Percentiles rank a stretch among this genome's conserved stretches.
Evolutionary conservation across 768 basidiomycete genomes (phyloP).

Genomic region (Pleurotus citrinopileatus): DNA sequence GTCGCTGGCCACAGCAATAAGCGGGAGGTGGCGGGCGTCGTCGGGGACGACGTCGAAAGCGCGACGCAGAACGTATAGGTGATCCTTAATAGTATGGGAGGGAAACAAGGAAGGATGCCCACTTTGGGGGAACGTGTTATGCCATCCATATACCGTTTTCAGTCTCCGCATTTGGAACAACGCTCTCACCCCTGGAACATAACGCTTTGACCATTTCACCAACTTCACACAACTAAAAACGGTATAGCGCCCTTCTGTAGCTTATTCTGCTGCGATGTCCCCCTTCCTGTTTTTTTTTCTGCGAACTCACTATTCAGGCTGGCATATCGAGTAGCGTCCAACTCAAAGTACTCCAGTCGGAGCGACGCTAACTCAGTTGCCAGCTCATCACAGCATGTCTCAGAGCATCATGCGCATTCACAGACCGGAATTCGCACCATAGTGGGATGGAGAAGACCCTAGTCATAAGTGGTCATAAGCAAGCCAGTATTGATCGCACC

Average conservation of each 20-base stretch:
- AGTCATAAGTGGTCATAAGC: background rate
- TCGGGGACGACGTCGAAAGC: background rate
- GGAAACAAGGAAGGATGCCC: conserved; percentile 11
- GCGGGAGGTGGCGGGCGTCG: conserved; percentile 4
- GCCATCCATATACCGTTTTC: conserved; percentile 2
- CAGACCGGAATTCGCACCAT: conserved; percentile 1
- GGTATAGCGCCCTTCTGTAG: background rate
- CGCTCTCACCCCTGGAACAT: conserved; percentile 7
- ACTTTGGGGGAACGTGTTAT: conserved; percentile 10
- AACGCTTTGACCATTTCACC: conserved; percentile 11
- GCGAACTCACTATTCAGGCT: too few species aligned
- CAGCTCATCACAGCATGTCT: conserved; percentile 5
- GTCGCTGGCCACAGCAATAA: conserved; percentile 5
- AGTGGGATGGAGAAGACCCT: background rate
- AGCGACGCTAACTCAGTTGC: background rate
- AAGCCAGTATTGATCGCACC: too few species aligned
- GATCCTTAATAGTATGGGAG: conserved; percentile 11
- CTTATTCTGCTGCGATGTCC: too few species aligned
- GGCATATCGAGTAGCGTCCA: too few species aligned
- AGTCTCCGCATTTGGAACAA: background rate
- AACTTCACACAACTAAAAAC: conserved; percentile 4
- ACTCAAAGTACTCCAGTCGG: too few species aligned
- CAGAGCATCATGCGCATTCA: background rate
- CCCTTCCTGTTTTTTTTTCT: too few species aligned
- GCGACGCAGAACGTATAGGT: conserved; percentile 7